A percentile compares a stretch with the other conserved stretches of the same genome.
These are phyloP conservation scores for Septoria petroselini DNA, from an alignment of 2,329 filamentous ascomycete genomes.

Conservation along the genomic window DNA sequence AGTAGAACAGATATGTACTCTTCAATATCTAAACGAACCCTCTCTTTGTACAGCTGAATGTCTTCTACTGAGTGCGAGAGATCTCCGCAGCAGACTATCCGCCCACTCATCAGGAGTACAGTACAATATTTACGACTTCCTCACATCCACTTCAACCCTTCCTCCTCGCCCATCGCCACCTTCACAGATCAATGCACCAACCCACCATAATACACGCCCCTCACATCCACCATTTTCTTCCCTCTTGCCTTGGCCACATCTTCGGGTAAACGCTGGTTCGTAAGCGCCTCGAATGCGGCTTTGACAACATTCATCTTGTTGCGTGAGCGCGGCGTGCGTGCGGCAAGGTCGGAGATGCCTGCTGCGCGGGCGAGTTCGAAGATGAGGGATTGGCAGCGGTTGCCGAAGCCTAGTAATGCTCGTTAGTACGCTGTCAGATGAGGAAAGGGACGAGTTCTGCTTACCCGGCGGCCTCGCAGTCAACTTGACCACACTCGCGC, in stretches of 20 bases:
- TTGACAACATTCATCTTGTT: conserved; percentile 99
- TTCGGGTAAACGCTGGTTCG: conserved; percentile 80
- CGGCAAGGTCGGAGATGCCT: conserved; percentile 83
- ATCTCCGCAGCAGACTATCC: too few species aligned
- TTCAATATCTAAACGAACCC: too few species aligned
- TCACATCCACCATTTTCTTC: conserved; percentile 91
- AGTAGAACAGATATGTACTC: too few species aligned
- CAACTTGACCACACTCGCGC: conserved; percentile 80
- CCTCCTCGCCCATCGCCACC: too few species aligned
- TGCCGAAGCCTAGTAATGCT: conserved; percentile 70
- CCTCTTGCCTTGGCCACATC: conserved; percentile 84
- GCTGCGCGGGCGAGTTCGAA: conserved; percentile 89
- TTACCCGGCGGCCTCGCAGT: conserved; percentile 82
- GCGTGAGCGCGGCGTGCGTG: conserved; percentile 75
- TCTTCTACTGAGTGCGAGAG: too few species aligned
- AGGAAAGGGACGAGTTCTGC: too few species aligned
- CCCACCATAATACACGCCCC: conserved; percentile 95
- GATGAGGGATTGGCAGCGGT: conserved; percentile 85
- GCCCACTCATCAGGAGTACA: too few species aligned
- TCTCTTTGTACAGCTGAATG: too few species aligned
- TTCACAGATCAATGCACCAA: conserved; percentile 52
- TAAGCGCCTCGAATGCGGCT: conserved; percentile 78
- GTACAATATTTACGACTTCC: too few species aligned
- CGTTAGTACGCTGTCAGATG: too few species aligned
- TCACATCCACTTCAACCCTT: too few species aligned